Percentiles rank a stretch among this genome's conserved stretches.
Evolutionary conservation across 2,329 filamentous ascomycete genomes (phyloP).

Genomic region (Pseudodiploospora longispora): DNA sequence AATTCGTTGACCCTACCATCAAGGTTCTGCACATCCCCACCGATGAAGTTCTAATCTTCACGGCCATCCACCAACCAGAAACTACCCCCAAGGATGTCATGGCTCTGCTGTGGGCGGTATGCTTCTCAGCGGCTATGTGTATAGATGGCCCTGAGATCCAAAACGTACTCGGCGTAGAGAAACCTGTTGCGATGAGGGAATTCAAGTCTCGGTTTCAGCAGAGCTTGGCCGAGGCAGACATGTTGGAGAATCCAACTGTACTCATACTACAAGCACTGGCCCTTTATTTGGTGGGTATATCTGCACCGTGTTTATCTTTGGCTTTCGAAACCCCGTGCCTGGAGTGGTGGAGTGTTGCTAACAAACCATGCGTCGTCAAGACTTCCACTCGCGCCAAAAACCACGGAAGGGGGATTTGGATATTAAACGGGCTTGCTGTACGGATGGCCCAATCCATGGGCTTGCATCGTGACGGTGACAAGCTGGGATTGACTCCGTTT

Average conservation of each 20-base stretch:
- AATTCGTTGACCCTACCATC: conserved; percentile 20
- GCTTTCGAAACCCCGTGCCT: neutral
- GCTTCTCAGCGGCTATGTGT: conserved; percentile 37
- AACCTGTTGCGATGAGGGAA: conserved; percentile 14
- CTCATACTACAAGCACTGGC: conserved; percentile 26
- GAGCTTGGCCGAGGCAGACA: conserved; percentile 28
- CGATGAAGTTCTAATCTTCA: conserved; percentile 24
- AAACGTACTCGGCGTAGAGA: conserved; percentile 15
- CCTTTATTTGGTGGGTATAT: conserved; percentile 27
- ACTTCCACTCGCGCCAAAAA: conserved; percentile 24
- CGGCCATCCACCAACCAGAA: conserved; percentile 20
- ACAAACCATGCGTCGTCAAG: conserved; percentile 7
- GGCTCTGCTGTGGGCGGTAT: conserved; percentile 40
- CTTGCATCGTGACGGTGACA: conserved; percentile 42
- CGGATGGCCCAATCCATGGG: conserved; percentile 43
- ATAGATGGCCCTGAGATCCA: conserved; percentile 30
- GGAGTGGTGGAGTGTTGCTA: neutral
- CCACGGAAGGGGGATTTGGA: conserved; percentile 28
- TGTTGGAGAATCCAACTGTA: conserved; percentile 31
- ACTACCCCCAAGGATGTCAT: conserved; percentile 17
- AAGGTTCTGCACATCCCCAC: conserved; percentile 23
- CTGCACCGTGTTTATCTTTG: neutral
- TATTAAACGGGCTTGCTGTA: conserved; percentile 35
- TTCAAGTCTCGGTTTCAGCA: conserved; percentile 29
- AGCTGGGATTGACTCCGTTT: conserved; percentile 40